Base-by-base conservation (phyloP, 257 asterid genomes). In the Solanum neorickii region DNA sequence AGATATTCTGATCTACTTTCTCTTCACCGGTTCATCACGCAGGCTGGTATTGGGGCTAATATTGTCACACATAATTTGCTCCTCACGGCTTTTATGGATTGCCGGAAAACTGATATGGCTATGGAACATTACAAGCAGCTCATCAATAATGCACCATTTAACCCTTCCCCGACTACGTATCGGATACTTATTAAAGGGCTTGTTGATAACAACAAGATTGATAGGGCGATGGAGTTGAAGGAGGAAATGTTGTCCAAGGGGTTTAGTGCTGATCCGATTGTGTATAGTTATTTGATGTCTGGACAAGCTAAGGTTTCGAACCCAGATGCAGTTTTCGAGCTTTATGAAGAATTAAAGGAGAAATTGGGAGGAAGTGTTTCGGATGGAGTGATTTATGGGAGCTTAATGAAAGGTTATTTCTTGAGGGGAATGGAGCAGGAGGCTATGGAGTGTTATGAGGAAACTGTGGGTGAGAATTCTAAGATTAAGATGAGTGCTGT, bases 401-500 rank as follows among this genome's bases (percentile, higher is more conserved):
- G 93, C 89, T 92, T 97, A 90, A 94, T 97, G 96, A 95, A 95
- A 91, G 98, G 98, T 1, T 94, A 94, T 89, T 95, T 95, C 85
- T 92, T 97, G 93, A 95, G 92, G 89, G 96, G 93, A 73, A 94
- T 94, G 98, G 99, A 94, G 89, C 84, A 92, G 6, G 98, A 93
- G 88, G 98, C 98, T 1, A 93, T 95, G 98, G 95, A 95, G 83
- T 88, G 95, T 90, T 97, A 90, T 77, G 89, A 82, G 70, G 94
- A 88, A 85, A 97, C 93, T 87, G 88, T 94, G 13, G 93, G 92
- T 21, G 92, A 92, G 87, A 93, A 90, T 75, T 94, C 97, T 1
- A 88, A 68, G 1, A 25, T 94, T 78, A 93, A 91, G 91, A 95
- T 95, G 98, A 93, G 87, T 66, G 94, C 94, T 0, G 91, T 97